Base-by-base conservation (phyloP, 1,284 basidiomycete species). In the Vanrija humicola region DNA sequence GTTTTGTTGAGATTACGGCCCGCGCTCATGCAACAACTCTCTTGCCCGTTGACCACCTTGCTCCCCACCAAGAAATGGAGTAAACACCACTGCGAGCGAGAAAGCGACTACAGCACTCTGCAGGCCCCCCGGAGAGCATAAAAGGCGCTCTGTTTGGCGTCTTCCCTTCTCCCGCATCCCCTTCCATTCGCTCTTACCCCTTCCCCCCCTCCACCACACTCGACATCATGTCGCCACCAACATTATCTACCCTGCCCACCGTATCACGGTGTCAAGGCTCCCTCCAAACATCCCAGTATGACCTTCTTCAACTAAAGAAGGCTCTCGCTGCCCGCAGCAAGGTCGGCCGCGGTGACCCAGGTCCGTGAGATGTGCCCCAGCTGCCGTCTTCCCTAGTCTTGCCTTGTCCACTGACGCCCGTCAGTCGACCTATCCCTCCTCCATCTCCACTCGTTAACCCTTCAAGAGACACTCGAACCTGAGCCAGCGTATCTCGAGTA, bases 381-480 rank as follows among this genome's bases (percentile, higher is more conserved):
- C 14, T 14, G 12, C 16, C 43, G 25, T 25, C 14, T 25, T 34
- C n/a, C 9, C 6, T 12, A 6, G 15, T 28, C 28, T 18, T 19
- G n/a, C 14, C 21, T 21, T 47, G 2, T 9, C 25, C 21, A 14
- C 21, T 23, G 21, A 38, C 28, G 12, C 45, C 23, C 23, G 21
- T 18, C 42, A 54, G 39, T 34, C 19, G 21, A 38, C 43, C 18
- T 46, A 3, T 25, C 45, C 15, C 59, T 58, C 34, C 59, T 66
- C 45, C 73, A 72, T 56, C 52, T 70, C 4, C 69, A 73, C 52
- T 68, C 72, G 3, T 55, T 67, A 50, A 66, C 65, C 1, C 46
- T 73, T 16, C 65, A 72, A 14, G 51, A 58, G 12, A 48, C 55
- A 0, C 49, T 72, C 10, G 10, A 43, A 10, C 52, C 63, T 5